Conservation (phyloP, 164 flowering plant species). For the Kalanchoe fedtschenkoi region DNA sequence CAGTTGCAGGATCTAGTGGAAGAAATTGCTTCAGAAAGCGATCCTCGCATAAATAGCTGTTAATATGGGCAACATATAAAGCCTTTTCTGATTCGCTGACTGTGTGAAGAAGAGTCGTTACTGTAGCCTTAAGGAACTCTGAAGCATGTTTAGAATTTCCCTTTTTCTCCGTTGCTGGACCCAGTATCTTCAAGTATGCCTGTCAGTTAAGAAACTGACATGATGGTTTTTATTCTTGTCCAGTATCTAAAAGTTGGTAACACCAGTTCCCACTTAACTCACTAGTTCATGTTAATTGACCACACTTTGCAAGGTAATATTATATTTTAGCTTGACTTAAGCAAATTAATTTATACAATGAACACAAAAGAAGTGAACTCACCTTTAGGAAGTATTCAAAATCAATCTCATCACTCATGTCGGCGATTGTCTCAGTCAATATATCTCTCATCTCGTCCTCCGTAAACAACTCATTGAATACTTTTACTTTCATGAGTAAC, state of each 20-base stretch:
- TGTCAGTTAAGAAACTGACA: conserved; percentile 12
- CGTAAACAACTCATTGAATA: conserved; percentile 25
- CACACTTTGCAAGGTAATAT: neutral
- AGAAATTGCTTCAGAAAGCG: conserved; percentile 53
- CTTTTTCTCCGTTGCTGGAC: conserved; percentile 38
- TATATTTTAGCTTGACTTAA: too few relatives aligned
- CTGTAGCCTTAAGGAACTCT: conserved; percentile 74
- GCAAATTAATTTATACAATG: neutral
- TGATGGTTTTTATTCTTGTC: too few relatives aligned
- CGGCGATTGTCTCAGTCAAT: conserved; percentile 36
- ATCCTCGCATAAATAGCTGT: conserved; percentile 67
- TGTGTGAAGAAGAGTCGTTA: conserved; percentile 78
- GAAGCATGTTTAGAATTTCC: conserved; percentile 68
- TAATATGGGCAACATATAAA: conserved; percentile 78
- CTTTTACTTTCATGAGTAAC: conserved; percentile 46
- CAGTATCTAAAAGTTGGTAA: neutral
- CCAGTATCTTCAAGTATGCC: conserved; percentile 71
- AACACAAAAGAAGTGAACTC: conserved; percentile 9
- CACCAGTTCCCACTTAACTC: neutral
- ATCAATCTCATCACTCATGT: conserved; percentile 42
- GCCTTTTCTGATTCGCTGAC: conserved; percentile 84
- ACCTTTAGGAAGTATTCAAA: conserved; percentile 80
- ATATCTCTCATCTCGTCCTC: conserved; percentile 49
- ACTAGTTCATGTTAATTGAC: neutral
- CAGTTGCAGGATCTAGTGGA: conserved; percentile 66